Conservation (phyloP, 352 stramenopile genomes). For the Phytophthora citricola region DNA sequence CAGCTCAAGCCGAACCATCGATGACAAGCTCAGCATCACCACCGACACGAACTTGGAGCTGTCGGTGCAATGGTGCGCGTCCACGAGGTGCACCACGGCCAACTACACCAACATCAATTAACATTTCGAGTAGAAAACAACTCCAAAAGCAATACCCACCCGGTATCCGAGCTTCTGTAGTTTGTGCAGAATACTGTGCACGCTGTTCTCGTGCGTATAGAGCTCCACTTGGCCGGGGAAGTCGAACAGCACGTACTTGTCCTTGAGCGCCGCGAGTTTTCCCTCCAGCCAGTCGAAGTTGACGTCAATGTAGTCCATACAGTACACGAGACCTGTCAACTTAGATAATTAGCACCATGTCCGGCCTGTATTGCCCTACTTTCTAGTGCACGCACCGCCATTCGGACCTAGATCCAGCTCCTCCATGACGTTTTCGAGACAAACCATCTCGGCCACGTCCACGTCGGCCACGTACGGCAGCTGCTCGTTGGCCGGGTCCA, state of each 20-base stretch:
- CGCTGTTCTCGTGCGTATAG: constrained; percentile 98
- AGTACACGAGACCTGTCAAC: constrained; percentile 94
- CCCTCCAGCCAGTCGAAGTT: constrained; percentile 99
- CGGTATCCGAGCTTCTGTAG: constrained; percentile 91
- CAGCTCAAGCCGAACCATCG: constrained; percentile 98
- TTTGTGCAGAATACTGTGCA: constrained; percentile 95
- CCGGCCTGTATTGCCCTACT: not conserved
- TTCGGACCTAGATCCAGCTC: constrained; percentile 97
- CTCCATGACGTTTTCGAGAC: constrained; percentile 94
- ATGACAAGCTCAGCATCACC: constrained; percentile 95
- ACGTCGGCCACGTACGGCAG: constrained; percentile 82
- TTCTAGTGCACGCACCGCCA: constrained; percentile 62
- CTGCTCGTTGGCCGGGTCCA: constrained; percentile 98
- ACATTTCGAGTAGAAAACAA: not conserved
- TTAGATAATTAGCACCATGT: not conserved
- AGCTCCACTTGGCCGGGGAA: constrained; percentile 99
- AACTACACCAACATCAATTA: constrained; percentile 47
- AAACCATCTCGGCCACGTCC: constrained; percentile 97
- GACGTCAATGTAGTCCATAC: constrained; percentile 98
- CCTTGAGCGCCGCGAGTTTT: constrained; percentile 79
- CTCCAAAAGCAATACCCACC: constrained; percentile 45
- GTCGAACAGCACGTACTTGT: constrained; percentile 99
- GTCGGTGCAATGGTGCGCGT: constrained; percentile 94
- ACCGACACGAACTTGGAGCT: constrained; percentile 98
- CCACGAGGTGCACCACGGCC: constrained; percentile 95